These are phyloP conservation scores for Thelephora terrestris DNA, from an alignment of 1,284 basidiomycete genomes.

Conservation along the genomic window DNA sequence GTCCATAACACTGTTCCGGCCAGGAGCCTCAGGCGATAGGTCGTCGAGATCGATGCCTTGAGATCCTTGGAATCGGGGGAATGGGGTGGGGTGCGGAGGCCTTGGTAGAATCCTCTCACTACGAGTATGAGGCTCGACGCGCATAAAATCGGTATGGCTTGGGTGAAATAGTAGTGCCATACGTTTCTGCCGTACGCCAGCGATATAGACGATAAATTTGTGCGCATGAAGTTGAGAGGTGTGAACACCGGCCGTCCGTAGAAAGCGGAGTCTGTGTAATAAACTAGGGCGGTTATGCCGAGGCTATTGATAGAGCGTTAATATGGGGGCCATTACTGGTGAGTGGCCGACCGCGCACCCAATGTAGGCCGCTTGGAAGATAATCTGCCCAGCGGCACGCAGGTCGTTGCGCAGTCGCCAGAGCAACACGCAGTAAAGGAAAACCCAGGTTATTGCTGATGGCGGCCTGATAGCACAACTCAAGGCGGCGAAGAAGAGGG, in stretches of 20 bases:
- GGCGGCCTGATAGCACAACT: slow-evolving; percentile 82
- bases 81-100: slow-evolving; percentile 10
- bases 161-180: slow-evolving; percentile 85
- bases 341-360: slow-evolving; percentile 28
- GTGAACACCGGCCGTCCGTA: slow-evolving; percentile 66
- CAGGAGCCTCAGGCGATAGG: slow-evolving; percentile 30
- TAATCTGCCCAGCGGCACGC: neutral
- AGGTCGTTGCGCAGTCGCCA: slow-evolving; percentile 30
- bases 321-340: neutral
- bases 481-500: slow-evolving; percentile 54
- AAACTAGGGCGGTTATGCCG: slow-evolving; percentile 29
- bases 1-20: slow-evolving; percentile 53
- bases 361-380: slow-evolving; percentile 11
- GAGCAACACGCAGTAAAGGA: slow-evolving; percentile 46
- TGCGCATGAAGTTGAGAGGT: slow-evolving; percentile 70
- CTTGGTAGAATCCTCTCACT: slow-evolving; percentile 45
- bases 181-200: slow-evolving; percentile 88
- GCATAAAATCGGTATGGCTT: slow-evolving; percentile 78
- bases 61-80: no score
- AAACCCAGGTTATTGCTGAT: slow-evolving; percentile 79
- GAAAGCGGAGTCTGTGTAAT: slow-evolving; percentile 59
- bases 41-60: neutral
- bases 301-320: neutral
- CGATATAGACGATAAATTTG: slow-evolving; percentile 77
- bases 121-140: slow-evolving; percentile 67